These are phyloP conservation scores for Crucibulum laeve DNA, from an alignment of 768 basidiomycete genomes.

Conservation along the genomic window DNA sequence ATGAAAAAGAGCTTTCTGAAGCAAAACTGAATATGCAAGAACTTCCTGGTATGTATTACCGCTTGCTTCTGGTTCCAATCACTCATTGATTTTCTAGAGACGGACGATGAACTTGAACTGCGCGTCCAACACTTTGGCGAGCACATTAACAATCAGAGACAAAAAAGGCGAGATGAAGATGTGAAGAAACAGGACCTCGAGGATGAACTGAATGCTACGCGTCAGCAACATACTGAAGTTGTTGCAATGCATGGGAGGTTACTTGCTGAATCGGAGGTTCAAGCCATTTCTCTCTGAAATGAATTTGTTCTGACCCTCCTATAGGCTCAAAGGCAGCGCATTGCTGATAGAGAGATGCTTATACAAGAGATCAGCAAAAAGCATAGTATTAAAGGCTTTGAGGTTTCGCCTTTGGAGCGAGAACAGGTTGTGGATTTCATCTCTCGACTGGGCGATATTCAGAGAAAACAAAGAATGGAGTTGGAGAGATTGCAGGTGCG, in stretches of 20 bases:
- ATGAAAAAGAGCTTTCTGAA: constrained; percentile 58
- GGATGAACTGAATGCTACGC: constrained; percentile 47
- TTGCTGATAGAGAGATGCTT: constrained; percentile 66
- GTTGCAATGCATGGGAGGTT: constrained; percentile 64
- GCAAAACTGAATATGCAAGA: constrained; percentile 63
- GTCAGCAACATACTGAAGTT: constrained; percentile 51
- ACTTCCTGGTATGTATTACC: constrained; percentile 49
- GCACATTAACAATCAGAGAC: constrained; percentile 47
- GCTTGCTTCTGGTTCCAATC: neutral
- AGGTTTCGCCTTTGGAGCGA: constrained; percentile 62
- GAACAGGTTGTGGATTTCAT: constrained; percentile 74
- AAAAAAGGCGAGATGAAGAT: constrained; percentile 41
- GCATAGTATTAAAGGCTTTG: constrained; percentile 72
- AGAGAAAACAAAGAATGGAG: constrained; percentile 56
- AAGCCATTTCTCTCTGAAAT: neutral
- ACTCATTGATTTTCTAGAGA: constrained; percentile 37
- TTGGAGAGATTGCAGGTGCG: constrained; percentile 67
- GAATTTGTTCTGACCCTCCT: constrained; percentile 1
- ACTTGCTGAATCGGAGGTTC: constrained; percentile 69
- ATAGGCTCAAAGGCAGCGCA: constrained; percentile 70
- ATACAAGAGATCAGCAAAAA: constrained; percentile 68
- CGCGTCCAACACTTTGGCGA: constrained; percentile 58
- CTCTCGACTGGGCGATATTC: constrained; percentile 56
- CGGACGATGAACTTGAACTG: constrained; percentile 64
- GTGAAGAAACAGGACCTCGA: constrained; percentile 57